Evolutionary conservation across 257 asterid species (phyloP).

Genomic region (Solanum boliviense): DNA sequence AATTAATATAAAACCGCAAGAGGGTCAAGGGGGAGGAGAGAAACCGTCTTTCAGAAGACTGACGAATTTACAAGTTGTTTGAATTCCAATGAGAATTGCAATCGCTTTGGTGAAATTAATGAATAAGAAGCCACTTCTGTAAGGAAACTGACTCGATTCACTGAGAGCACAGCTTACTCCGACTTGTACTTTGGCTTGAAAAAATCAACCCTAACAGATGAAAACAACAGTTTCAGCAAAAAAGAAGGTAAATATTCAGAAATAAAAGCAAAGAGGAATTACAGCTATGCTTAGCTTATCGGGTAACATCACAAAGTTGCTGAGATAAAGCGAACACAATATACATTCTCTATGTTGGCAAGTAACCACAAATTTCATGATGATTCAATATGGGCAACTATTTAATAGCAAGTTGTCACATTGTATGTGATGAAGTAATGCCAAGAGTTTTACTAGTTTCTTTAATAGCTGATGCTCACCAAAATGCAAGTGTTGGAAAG

Average conservation of each 20-base stretch:
- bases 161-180: not conserved
- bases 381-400: not conserved
- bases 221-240: not conserved
- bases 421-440: not conserved
- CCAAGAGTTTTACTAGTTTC: not conserved
- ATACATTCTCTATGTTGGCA: not conserved
- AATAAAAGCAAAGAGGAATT: not conserved
- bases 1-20: not conserved
- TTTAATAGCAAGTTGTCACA: not conserved
- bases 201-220: not conserved
- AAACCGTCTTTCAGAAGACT: not conserved
- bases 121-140: not conserved
- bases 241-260: not conserved
- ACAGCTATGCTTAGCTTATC: not conserved
- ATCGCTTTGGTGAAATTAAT: not conserved
- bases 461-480: not conserved
- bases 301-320: not conserved
- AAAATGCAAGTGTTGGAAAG: not conserved
- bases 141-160: not conserved
- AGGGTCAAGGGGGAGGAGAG: not conserved
- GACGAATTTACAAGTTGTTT: not conserved
- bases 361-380: not conserved
- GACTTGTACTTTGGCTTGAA: not conserved
- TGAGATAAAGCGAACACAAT: not conserved
- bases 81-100: not conserved